phyloP scores from a whole-genome alignment of 1,284 basidiomycete species.

The Leccinum subfulvum region DNA sequence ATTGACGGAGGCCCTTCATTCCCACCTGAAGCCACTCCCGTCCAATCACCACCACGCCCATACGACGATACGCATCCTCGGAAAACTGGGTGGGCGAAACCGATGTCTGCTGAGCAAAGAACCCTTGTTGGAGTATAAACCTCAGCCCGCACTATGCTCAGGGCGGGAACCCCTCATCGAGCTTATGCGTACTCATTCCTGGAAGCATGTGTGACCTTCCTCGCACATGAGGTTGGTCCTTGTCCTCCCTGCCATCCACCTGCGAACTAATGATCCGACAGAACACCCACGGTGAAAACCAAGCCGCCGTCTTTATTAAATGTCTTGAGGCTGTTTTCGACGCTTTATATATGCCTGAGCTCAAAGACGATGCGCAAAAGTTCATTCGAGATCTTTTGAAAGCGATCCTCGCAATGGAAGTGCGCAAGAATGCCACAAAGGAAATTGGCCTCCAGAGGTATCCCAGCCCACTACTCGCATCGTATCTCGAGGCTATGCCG shows the following conservation, averaged over 20 bases:
- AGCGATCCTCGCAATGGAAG: slow-evolving; percentile 67
- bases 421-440: slow-evolving; percentile 54
- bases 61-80: slow-evolving; percentile 94
- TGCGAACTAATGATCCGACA: slow-evolving; percentile 31
- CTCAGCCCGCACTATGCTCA: slow-evolving; percentile 58
- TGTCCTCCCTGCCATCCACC: background rate
- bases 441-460: slow-evolving; percentile 55
- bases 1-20: slow-evolving; percentile 92
- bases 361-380: slow-evolving; percentile 66
- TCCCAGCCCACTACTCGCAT: slow-evolving; percentile 61
- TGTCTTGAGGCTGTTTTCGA: slow-evolving; percentile 81
- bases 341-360: slow-evolving; percentile 69
- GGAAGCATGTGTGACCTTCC: slow-evolving; percentile 69
- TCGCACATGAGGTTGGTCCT: slow-evolving; percentile 70
- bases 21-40: slow-evolving; percentile 88
- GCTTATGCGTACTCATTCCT: slow-evolving; percentile 78
- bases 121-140: slow-evolving; percentile 71
- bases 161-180: slow-evolving; percentile 51
- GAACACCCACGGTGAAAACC: slow-evolving; percentile 73
- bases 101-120: slow-evolving; percentile 85
- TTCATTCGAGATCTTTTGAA: slow-evolving; percentile 69
- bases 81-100: slow-evolving; percentile 96
- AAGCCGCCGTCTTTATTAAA: slow-evolving; percentile 70
- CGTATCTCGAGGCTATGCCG: slow-evolving; percentile 77
- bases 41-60: slow-evolving; percentile 91